Percentiles rank a stretch among this genome's conserved stretches.
These are phyloP conservation scores for Neoscytalidium dimidiatum DNA, from an alignment of 2,329 filamentous ascomycete genomes.

Conservation along the genomic window DNA sequence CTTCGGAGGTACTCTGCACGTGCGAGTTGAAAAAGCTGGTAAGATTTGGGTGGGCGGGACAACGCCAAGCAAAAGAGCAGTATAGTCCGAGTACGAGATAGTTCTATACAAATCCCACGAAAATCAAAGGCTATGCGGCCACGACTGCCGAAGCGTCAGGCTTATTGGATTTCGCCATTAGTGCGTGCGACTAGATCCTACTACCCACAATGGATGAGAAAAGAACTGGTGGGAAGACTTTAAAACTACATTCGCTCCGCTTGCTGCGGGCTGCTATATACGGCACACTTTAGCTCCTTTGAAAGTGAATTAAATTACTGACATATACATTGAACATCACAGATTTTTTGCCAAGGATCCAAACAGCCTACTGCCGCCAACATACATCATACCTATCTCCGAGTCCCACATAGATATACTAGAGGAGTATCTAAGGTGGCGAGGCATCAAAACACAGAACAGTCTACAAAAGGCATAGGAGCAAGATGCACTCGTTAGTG, in stretches of 20 bases:
- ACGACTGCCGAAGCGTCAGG: not conserved
- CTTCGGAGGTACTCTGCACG: not conserved
- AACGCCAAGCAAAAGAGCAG: constrained; percentile 31
- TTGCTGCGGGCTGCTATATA: not conserved
- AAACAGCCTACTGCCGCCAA: too few species aligned
- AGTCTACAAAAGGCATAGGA: too few species aligned
- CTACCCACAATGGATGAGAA: not conserved
- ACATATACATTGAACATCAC: not conserved
- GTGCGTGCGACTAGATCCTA: not conserved
- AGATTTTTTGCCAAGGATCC: too few species aligned
- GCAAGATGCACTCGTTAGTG: too few species aligned
- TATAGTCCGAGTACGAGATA: constrained; percentile 25
- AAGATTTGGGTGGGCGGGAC: constrained; percentile 24
- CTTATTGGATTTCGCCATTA: not conserved
- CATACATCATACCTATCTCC: too few species aligned
- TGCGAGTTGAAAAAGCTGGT: constrained; percentile 28
- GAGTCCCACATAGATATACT: too few species aligned
- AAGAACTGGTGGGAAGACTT: not conserved
- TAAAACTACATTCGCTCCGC: not conserved
- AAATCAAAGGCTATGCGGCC: not conserved
- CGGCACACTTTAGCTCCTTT: not conserved
- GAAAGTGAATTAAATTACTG: not conserved
- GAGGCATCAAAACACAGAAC: too few species aligned
- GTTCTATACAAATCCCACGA: constrained; percentile 22
- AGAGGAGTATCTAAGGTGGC: too few species aligned